phyloP scores from a whole-genome alignment of 148 eudicot genomes.

The Vaccinium corymbosum region DNA sequence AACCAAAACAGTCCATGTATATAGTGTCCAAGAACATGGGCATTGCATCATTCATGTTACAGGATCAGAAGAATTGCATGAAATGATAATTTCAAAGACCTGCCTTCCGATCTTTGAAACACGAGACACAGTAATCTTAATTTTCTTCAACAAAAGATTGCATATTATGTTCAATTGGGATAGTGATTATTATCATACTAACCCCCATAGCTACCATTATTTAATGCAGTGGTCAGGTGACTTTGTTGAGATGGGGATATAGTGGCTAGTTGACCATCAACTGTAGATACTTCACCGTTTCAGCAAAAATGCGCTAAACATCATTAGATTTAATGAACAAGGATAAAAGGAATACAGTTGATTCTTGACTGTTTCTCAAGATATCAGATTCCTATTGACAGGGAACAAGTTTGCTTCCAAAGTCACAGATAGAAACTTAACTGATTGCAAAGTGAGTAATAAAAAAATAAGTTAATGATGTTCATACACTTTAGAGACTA shows the following conservation, averaged over 20 bases:
- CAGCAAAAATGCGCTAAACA: background rate
- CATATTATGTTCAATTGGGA: background rate
- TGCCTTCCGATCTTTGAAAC: background rate
- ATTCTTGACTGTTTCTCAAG: background rate
- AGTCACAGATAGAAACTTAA: background rate
- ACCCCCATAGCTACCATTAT: background rate
- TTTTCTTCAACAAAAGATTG: background rate
- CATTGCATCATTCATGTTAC: background rate
- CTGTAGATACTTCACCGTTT: background rate
- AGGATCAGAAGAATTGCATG: background rate
- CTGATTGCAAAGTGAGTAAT: background rate
- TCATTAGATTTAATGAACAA: background rate
- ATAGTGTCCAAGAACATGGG: no score
- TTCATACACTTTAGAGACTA: background rate
- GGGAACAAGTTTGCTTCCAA: background rate
- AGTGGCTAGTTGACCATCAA: background rate
- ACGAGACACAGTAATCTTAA: background rate
- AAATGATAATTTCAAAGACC: background rate
- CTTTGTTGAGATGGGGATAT: background rate
- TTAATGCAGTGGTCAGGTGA: background rate
- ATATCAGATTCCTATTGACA: background rate
- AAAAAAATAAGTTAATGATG: background rate
- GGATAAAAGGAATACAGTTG: background rate
- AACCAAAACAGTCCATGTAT: background rate
- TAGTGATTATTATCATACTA: background rate